Conservation (phyloP, 1,139 yeast species). For the Candida tunisiensis region DNA sequence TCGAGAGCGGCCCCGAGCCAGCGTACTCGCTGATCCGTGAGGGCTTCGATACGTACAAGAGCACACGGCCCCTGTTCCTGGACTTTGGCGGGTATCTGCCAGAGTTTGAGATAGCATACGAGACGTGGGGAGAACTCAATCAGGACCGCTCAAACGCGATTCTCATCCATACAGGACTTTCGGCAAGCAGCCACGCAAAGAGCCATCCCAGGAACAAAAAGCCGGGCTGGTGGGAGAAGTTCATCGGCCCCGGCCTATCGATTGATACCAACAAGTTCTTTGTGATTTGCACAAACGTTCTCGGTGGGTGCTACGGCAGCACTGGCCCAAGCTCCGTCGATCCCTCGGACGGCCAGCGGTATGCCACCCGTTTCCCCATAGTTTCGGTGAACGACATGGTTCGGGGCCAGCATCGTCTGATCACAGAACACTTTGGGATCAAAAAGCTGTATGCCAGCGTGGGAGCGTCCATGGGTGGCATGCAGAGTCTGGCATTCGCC, state of each 20-base stretch:
- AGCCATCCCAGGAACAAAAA: conserved; percentile 54
- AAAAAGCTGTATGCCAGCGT: conserved; percentile 55
- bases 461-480: conserved; percentile 95
- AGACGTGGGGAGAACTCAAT: conserved; percentile 75
- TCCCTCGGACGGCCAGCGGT: conserved; percentile 52
- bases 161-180: conserved; percentile 74
- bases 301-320: conserved; percentile 91
- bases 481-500: conserved; percentile 85
- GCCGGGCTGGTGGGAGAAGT: conserved; percentile 94
- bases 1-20: conserved; percentile 75
- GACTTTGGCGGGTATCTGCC: conserved; percentile 76
- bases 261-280: conserved; percentile 71
- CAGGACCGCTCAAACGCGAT: conserved; percentile 49
- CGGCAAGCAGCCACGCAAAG: conserved; percentile 91
- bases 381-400: conserved; percentile 81
- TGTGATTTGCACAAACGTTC: conserved; percentile 74
- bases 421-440: conserved; percentile 45
- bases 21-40: conserved; percentile 53
- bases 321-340: conserved; percentile 82
- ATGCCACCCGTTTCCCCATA: conserved; percentile 82
- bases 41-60: conserved; percentile 46
- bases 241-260: conserved; percentile 71
- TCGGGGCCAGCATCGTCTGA: conserved; percentile 63
- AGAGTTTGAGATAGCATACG: conserved; percentile 69
- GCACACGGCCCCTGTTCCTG: conserved; percentile 42